Evolutionary conservation across 345 rosid genomes (phyloP).

Genomic region (Populus deltoides): DNA sequence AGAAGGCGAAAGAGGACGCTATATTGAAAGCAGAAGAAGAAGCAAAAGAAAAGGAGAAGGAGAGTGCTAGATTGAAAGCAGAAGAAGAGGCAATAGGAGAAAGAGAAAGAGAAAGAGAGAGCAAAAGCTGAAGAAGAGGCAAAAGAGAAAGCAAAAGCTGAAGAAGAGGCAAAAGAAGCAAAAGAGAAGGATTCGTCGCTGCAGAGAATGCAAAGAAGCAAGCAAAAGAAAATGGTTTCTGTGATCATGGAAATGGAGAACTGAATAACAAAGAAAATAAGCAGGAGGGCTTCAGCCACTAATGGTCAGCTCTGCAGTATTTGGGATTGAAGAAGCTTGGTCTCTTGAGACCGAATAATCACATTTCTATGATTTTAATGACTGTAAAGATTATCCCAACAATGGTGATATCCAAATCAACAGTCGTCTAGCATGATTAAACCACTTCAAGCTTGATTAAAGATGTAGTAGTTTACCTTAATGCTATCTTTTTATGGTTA

Average conservation of each 20-base stretch:
- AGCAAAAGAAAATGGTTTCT: too few species aligned
- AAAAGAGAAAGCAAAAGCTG: too few species aligned
- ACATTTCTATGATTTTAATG: not conserved
- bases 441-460: not conserved
- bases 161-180: not conserved
- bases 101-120: not conserved
- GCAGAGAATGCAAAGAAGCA: too few species aligned
- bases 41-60: not conserved
- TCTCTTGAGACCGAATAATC: not conserved
- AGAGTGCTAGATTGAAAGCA: not conserved
- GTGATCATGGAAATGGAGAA: too few species aligned
- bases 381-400: not conserved
- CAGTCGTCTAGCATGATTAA: not conserved
- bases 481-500: too few species aligned
- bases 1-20: slow-evolving; percentile 3
- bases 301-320: not conserved
- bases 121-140: not conserved
- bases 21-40: slow-evolving; percentile 3
- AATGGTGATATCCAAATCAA: not conserved
- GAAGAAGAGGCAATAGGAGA: not conserved
- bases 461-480: not conserved
- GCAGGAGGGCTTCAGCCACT: not conserved
- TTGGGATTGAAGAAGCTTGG: not conserved
- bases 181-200: not conserved
- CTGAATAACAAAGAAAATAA: not conserved